phyloP scores from a whole-genome alignment of 441 rosid genomes.

The Omphalea diandra region DNA sequence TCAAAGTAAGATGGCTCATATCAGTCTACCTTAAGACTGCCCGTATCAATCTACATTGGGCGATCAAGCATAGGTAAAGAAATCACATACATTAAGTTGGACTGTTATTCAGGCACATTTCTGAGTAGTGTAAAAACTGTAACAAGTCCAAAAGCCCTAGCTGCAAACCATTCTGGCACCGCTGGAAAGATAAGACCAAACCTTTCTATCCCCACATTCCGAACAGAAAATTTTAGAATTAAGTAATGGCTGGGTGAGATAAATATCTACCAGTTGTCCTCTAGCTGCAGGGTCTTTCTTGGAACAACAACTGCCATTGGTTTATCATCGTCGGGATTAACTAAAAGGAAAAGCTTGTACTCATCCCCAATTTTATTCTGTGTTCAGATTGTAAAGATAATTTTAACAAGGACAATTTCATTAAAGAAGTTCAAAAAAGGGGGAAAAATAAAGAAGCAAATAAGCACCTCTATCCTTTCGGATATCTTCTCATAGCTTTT shows the following conservation, averaged over 20 bases:
- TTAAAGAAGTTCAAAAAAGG: constrained; percentile 3
- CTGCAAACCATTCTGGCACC: constrained; percentile 98
- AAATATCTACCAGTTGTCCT: constrained; percentile 58
- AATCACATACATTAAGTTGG: constrained; percentile 69
- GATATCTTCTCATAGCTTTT: constrained; percentile 80
- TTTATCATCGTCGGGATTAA: constrained; percentile 93
- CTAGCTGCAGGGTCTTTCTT: constrained; percentile 72
- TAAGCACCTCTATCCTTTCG: constrained; percentile 64
- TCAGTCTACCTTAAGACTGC: background rate
- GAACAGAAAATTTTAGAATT: constrained; percentile 12
- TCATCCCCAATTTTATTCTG: constrained; percentile 83
- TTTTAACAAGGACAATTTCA: constrained; percentile 12
- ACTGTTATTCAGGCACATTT: constrained; percentile 84
- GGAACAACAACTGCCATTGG: constrained; percentile 98
- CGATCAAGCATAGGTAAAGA: background rate
- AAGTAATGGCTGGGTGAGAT: constrained; percentile 1
- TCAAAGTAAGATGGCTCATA: background rate
- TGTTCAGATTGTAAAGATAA: constrained; percentile 21
- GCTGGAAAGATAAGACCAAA: constrained; percentile 44
- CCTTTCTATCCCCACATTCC: too few relatives aligned
- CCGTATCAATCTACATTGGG: background rate
- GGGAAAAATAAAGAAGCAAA: constrained; percentile 6
- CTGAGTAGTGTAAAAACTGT: constrained; percentile 83
- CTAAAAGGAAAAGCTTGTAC: constrained; percentile 80
- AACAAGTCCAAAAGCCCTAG: constrained; percentile 86